Evolutionary conservation across 2,329 filamentous ascomycete genomes (phyloP), one percentile per base, ranked within the genome.

Genomic region (Cladosporium oxysporum): DNA sequence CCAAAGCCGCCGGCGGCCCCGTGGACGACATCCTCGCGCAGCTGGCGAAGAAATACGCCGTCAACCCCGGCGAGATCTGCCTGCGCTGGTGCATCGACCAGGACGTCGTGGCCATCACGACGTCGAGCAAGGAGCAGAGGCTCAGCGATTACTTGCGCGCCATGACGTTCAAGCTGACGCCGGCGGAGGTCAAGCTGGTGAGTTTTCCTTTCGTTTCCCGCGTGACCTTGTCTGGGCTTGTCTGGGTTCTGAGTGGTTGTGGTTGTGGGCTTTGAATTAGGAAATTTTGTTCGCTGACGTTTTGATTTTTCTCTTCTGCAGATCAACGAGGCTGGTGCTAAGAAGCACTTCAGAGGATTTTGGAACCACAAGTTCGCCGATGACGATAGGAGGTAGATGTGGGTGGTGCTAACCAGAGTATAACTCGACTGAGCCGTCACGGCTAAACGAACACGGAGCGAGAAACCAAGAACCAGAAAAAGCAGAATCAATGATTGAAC

Each of bases 1-100:
- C 81, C 12, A 87, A 83, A 68, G 86, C 81, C 0, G 79, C 79
- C 16, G 83, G 82, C 1, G 87, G 87, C 0, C 87, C 87, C 0
- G 74, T 86, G 2, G 86, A 88, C 66, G 78, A 79, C 5, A 74
- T 83, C n/a, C 74, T 88, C 52, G 78, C 79, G 0, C 73, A 72
- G 2, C 73, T 89, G 66, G 81, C 84, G n/a, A 84, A 84, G 73
- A 89, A 89, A 75, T 89, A 89, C 72, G 84, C 80, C 0, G 87
- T 88, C 53, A 81, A 75, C 62, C 81, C 85, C 58, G 83, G 80
- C 1, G 86, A 89, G 75, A 83, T 89, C 62, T 76, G 82, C 60
- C 72, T 89, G 64, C 77, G 87, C 61, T 90, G 86, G 86, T 84
- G 82, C 58, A 82, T 89, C 60, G 86, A 89, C 69, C 85, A 87